A percentile compares a stretch with the other conserved stretches of the same genome.
Evolutionary conservation across 441 rosid genomes (phyloP).

Genomic region (Capsella rubella): DNA sequence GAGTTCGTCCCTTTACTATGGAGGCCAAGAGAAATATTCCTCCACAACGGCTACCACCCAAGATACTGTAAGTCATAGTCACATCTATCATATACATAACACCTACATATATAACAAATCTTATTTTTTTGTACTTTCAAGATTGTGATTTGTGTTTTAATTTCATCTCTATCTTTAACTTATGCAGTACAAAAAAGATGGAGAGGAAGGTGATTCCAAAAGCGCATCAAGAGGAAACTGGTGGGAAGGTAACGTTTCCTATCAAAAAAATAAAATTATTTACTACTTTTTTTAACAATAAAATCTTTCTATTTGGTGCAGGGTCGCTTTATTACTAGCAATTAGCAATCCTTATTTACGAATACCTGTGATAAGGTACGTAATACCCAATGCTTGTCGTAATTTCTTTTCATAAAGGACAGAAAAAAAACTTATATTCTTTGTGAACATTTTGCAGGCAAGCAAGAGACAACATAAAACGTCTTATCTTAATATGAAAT

Average conservation of each 20-base stretch:
- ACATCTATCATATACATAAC: slow-evolving; percentile 17
- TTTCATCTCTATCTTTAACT: slow-evolving; percentile 13
- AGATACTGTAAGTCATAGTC: slow-evolving; percentile 38
- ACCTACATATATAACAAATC: slow-evolving; percentile 27
- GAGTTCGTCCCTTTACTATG: slow-evolving; percentile 90
- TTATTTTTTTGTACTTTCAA: slow-evolving; percentile 15
- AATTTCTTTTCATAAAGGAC: neutral
- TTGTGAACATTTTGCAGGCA: slow-evolving; percentile 33
- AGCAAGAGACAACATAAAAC: slow-evolving; percentile 19
- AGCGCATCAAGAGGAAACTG: slow-evolving; percentile 88
- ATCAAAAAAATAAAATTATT: neutral
- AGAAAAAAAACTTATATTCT: neutral
- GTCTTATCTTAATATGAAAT: neutral
- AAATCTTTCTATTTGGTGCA: slow-evolving; percentile 19
- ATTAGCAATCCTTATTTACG: slow-evolving; percentile 14
- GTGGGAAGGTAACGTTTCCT: slow-evolving; percentile 75
- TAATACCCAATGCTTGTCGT: neutral
- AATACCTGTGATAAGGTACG: slow-evolving; percentile 19
- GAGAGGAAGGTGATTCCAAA: slow-evolving; percentile 67
- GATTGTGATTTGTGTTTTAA: slow-evolving; percentile 16
- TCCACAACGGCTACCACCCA: slow-evolving; percentile 42
- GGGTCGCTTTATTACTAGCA: slow-evolving; percentile 46
- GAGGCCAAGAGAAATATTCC: slow-evolving; percentile 91
- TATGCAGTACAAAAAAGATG: slow-evolving; percentile 62
- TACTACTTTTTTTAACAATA: neutral